Conservation (phyloP, 805 yeast genomes). For the Candida germanica region DNA sequence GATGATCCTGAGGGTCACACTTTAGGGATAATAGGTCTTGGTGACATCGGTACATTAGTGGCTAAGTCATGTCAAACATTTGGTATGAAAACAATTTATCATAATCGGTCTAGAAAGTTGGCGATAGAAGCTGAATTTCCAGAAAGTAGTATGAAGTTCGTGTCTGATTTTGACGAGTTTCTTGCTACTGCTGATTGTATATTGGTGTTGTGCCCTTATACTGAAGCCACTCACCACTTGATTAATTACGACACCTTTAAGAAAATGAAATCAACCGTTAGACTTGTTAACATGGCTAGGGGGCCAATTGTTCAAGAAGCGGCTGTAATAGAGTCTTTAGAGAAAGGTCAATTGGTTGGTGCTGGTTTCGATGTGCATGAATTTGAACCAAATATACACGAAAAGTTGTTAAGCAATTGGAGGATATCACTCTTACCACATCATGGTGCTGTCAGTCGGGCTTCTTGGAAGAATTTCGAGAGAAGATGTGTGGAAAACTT, state of each 20-base stretch:
- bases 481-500: conserved; percentile 34
- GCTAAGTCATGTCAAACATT: conserved; percentile 41
- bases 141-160: conserved; percentile 26
- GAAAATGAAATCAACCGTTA: conserved; percentile 21
- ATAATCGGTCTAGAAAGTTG: conserved; percentile 32
- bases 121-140: conserved; percentile 25
- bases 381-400: conserved; percentile 37
- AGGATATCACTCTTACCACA: conserved; percentile 37
- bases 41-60: conserved; percentile 44
- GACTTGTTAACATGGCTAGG: conserved; percentile 36
- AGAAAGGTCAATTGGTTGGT: conserved; percentile 39
- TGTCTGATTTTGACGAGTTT: conserved; percentile 20
- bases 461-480: conserved; percentile 37
- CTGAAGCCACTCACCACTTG: conserved; percentile 35
- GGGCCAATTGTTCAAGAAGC: conserved; percentile 40
- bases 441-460: conserved; percentile 32
- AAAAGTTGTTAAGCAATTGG: conserved; percentile 29
- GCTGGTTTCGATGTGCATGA: conserved; percentile 44
- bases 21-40: conserved; percentile 47
- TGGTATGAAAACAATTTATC: conserved; percentile 44
- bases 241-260: conserved; percentile 30
- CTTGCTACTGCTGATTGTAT: conserved; percentile 27
- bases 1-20: conserved; percentile 42
- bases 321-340: conserved; percentile 37
- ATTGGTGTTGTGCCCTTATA: conserved; percentile 38